A percentile compares a stretch with the other conserved stretches of the same genome.
These are phyloP conservation scores for Turnera subulata DNA, from an alignment of 345 rosid species.

Conservation along the genomic window DNA sequence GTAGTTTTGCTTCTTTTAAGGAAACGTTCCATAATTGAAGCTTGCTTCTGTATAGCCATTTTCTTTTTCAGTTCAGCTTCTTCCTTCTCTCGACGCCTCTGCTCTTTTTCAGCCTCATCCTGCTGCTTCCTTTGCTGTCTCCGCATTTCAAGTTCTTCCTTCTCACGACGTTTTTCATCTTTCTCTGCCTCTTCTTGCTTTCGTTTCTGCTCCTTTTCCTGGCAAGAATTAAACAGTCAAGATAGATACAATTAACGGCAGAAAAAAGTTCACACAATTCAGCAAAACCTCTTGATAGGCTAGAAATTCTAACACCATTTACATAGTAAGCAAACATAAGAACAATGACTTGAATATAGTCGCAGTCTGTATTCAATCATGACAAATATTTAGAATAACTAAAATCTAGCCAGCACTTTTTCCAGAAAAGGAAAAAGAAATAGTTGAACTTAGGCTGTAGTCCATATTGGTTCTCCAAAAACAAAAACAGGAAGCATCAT, in stretches of 20 bases:
- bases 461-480: no score
- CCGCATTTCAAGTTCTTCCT: slow-evolving; percentile 57
- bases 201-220: slow-evolving; percentile 75
- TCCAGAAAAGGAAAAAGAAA: no score
- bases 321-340: no score
- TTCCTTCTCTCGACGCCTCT: slow-evolving; percentile 68
- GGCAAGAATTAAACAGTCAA: no score
- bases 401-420: no score
- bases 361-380: no score
- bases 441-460: no score
- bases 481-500: neutral
- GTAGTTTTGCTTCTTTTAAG: slow-evolving; percentile 54
- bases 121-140: slow-evolving; percentile 65
- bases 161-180: slow-evolving; percentile 55
- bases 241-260: neutral
- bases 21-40: slow-evolving; percentile 85
- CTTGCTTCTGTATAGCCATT: slow-evolving; percentile 67
- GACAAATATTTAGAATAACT: neutral
- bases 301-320: no score
- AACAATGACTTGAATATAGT: no score
- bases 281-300: no score
- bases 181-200: slow-evolving; percentile 52
- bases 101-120: slow-evolving; percentile 72
- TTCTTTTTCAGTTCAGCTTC: slow-evolving; percentile 61
- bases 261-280: no score